Conservation (phyloP, 345 rosid genomes). For the Eucalyptus decipiens region DNA sequence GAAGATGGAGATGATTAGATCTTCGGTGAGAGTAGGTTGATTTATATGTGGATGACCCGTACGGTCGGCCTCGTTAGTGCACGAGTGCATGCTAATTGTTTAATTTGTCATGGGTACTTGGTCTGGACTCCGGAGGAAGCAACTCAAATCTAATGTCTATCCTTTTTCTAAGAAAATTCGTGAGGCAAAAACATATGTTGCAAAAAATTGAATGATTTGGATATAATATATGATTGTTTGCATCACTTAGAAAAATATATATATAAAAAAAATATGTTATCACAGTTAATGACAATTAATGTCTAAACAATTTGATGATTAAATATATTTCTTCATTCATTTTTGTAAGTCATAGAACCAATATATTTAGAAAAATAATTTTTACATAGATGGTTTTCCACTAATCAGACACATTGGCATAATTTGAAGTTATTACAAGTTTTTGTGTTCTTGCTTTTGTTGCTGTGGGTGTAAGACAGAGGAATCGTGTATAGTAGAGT, state of each 20-base stretch:
- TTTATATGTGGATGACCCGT: not conserved
- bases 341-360: not conserved
- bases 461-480: not conserved
- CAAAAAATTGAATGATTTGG: not conserved
- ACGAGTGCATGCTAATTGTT: not conserved
- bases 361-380: not conserved
- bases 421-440: not conserved
- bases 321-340: not conserved
- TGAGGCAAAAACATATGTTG: not conserved
- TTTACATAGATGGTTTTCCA: not conserved
- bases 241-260: not conserved
- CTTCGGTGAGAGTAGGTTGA: not conserved
- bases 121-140: not conserved
- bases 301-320: not conserved
- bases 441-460: not conserved
- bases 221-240: not conserved
- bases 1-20: not conserved
- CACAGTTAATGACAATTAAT: not conserved
- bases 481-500: not conserved
- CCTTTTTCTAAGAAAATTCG: not conserved
- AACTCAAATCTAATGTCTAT: not conserved
- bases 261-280: accelerated
- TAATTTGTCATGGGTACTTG: not conserved
- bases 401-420: not conserved
- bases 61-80: not conserved